Base-by-base conservation (phyloP, 1,284 basidiomycete genomes). In the Ceratobasidium sp. region DNA sequence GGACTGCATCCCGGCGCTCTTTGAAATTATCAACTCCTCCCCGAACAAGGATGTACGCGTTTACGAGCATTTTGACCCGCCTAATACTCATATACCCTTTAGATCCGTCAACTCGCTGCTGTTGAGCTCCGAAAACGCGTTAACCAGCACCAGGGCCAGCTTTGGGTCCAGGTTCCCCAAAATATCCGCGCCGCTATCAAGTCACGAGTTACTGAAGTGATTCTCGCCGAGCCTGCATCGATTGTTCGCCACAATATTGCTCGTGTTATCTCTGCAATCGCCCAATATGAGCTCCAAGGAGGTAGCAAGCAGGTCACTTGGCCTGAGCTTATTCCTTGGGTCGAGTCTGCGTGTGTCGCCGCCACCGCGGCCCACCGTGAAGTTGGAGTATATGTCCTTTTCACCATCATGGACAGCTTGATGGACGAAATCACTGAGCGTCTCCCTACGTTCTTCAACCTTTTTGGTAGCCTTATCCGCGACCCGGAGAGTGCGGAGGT, bases 21-120 rank as follows among this genome's bases (percentile, higher is more conserved):
- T 93, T 72, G 89, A 88, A 76, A 93, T 98, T 76, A 84, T 95
- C 66, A 89, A 91, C 36, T 90, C 86, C 75, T 91, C 91, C 30
- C 90, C 90, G 19, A 91, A 95, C 75, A 80, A 77, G 46, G 78
- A 78, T 74, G 82, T 82, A 60, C 60, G 62, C 49, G 56, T 54
- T 29, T 23, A 42, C 29, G 33, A 23, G 36, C 21, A 21, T 16
- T 54, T 21, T 53, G 30, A 5, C 30, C 21, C 1, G 19, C 36
- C 56, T 72, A 66, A 70, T 68, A 44, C 50, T 68, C 46, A 56
- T 42, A 64, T 33, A n/a, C 13, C 14, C 30, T 71, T 42, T 72
- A 97, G 94, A 88, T 98, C 71, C 92, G 96, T 68, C 97, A 99
- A 87, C 86, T 99, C 23, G 93, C 95, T 57, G 94, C 95, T n/a